phyloP scores from a whole-genome alignment of 1,284 basidiomycete genomes.

The Thecaphora thlaspeos region DNA sequence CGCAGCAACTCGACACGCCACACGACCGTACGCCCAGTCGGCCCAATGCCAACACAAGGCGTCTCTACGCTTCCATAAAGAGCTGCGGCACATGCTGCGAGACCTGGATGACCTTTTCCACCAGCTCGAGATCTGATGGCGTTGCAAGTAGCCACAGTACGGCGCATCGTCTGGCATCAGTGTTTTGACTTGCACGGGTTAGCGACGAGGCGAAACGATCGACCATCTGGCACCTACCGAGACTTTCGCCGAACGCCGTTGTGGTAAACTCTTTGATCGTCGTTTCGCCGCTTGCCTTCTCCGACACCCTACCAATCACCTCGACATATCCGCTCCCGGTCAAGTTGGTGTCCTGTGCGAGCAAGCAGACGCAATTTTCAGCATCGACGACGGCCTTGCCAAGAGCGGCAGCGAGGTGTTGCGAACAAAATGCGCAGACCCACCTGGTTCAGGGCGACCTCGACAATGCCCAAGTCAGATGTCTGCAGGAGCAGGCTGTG shows the following conservation, averaged over 20 bases:
- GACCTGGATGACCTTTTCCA: constrained; percentile 43
- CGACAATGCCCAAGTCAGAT: constrained; percentile 49
- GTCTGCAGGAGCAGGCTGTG: constrained; percentile 43
- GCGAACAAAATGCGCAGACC: too few relatives aligned
- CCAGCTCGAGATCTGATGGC: constrained; percentile 36
- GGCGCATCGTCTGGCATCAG: too few relatives aligned
- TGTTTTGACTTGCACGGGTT: too few relatives aligned
- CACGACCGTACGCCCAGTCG: too few relatives aligned
- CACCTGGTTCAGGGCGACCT: constrained; percentile 39
- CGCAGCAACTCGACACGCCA: too few relatives aligned
- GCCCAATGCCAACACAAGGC: too few relatives aligned
- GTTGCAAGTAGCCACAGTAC: too few relatives aligned
- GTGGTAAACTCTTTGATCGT: constrained; percentile 35
- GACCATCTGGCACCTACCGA: constrained; percentile 47
- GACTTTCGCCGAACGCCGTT: constrained; percentile 38
- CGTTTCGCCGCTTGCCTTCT: constrained; percentile 19
- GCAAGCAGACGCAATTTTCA: too few relatives aligned
- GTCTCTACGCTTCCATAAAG: constrained; percentile 23
- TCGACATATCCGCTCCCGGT: constrained; percentile 37
- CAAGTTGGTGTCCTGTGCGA: constrained; percentile 31
- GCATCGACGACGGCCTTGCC: too few relatives aligned
- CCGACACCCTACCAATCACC: constrained; percentile 51
- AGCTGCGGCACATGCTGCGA: constrained; percentile 34
- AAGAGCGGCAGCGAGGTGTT: too few relatives aligned
- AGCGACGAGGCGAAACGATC: too few relatives aligned